These are phyloP conservation scores for Rutstroemia sp. DNA, from an alignment of 2,329 filamentous ascomycete species.

Conservation along the genomic window DNA sequence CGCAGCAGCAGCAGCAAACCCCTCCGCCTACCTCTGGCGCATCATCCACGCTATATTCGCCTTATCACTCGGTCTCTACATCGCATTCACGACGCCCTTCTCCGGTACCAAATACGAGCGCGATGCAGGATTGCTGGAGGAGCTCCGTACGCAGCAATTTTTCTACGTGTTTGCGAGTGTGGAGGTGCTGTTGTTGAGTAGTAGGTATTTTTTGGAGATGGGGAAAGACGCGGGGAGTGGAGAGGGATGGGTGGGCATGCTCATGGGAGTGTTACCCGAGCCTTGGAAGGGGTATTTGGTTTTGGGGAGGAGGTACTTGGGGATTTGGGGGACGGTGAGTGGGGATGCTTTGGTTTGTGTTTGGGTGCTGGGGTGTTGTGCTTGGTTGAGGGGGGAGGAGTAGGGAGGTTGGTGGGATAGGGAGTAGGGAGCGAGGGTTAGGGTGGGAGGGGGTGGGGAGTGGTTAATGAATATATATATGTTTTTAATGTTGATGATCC, in stretches of 20 bases:
- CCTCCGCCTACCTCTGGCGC: slow-evolving; percentile 55
- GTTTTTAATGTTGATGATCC: no score
- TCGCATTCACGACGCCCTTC: slow-evolving; percentile 61
- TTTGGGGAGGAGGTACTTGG: slow-evolving; percentile 55
- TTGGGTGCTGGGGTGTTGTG: slow-evolving; percentile 54
- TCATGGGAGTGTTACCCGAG: slow-evolving; percentile 58
- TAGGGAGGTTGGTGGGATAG: no score
- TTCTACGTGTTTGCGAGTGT: slow-evolving; percentile 78
- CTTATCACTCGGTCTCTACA: slow-evolving; percentile 61
- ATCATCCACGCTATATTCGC: slow-evolving; percentile 68
- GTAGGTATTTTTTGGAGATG: slow-evolving; percentile 63
- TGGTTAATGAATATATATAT: no score
- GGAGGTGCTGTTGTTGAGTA: slow-evolving; percentile 65
- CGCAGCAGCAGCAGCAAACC: slow-evolving; percentile 31
- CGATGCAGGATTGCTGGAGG: not conserved
- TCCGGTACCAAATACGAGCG: slow-evolving; percentile 52
- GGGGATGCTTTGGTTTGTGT: slow-evolving; percentile 68
- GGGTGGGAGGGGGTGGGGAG: no score
- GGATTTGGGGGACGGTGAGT: slow-evolving; percentile 65
- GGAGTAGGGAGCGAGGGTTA: no score
- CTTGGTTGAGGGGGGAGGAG: slow-evolving; percentile 20
- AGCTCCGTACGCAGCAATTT: slow-evolving; percentile 41
- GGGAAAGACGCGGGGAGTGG: slow-evolving; percentile 41
- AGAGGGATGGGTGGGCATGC: slow-evolving; percentile 53
- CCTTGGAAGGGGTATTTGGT: slow-evolving; percentile 55